These are phyloP conservation scores for Sordaria brevicollis DNA, from an alignment of 495 filamentous ascomycete genomes.

Conservation along the genomic window DNA sequence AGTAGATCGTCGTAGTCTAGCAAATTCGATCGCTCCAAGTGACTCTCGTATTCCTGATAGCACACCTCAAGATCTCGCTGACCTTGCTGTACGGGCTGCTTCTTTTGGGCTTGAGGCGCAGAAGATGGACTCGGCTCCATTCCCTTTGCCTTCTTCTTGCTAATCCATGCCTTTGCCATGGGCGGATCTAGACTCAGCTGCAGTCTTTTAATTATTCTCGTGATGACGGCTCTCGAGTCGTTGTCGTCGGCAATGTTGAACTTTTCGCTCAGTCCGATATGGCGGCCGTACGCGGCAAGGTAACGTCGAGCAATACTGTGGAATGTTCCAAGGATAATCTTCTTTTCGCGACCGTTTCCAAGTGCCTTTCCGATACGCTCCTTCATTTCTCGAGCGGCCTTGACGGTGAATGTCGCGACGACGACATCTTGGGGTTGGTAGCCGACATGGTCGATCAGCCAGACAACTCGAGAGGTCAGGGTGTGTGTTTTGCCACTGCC, in stretches of 20 bases:
- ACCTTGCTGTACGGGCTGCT: constrained; percentile 38
- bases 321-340: constrained; percentile 85
- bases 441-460: constrained; percentile 71
- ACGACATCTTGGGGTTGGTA: constrained; percentile 86
- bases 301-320: constrained; percentile 89
- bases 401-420: constrained; percentile 96
- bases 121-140: constrained; percentile 15
- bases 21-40: constrained; percentile 65
- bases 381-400: constrained; percentile 94
- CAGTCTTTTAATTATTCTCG: constrained; percentile 72
- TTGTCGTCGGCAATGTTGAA: constrained; percentile 90
- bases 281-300: constrained; percentile 71
- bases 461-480: constrained; percentile 85
- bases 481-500: constrained; percentile 92
- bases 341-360: constrained; percentile 64
- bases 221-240: constrained; percentile 67
- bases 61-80: constrained; percentile 48
- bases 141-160: constrained; percentile 72
- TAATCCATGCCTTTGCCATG: constrained; percentile 64
- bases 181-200: constrained; percentile 58
- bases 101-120: constrained; percentile 12
- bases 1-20: constrained; percentile 96
- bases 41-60: constrained; percentile 69
- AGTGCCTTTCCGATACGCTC: constrained; percentile 70
- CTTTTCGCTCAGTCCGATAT: constrained; percentile 69